phyloP scores from a whole-genome alignment of 1,284 basidiomycete species.

The Puccinia coronata region DNA sequence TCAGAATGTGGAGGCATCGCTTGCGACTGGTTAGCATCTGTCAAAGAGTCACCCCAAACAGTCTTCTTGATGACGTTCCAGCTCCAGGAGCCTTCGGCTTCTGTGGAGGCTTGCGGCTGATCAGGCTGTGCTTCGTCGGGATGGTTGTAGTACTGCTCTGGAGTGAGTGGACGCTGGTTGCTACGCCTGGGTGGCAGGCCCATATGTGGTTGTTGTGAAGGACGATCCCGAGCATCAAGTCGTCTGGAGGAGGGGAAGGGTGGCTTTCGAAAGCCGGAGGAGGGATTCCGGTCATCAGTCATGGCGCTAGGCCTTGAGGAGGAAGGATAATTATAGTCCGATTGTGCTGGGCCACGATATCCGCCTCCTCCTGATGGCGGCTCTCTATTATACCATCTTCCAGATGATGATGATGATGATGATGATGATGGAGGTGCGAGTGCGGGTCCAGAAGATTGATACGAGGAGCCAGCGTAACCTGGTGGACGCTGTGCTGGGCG shows the following conservation, averaged over 20 bases:
- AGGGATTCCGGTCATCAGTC: not conserved
- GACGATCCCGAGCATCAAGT: not conserved
- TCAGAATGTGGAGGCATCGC: not conserved
- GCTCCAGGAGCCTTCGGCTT: constrained; percentile 32
- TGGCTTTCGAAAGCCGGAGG: not conserved
- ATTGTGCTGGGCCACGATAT: not conserved
- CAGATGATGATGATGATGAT: not conserved
- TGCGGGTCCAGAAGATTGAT: not conserved
- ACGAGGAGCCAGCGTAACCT: constrained; percentile 9
- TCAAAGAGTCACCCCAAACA: constrained; percentile 37
- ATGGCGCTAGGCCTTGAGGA: constrained; percentile 17
- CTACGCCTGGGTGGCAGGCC: constrained; percentile 10
- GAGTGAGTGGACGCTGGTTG: constrained; percentile 1
- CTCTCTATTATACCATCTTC: constrained; percentile 12
- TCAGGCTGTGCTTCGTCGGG: not conserved
- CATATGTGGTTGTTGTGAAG: not conserved
- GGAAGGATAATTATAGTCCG: constrained; percentile 12
- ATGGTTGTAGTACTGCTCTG: not conserved
- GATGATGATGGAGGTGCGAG: too few relatives aligned
- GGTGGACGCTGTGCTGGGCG: constrained; percentile 14
- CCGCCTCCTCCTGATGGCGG: not conserved
- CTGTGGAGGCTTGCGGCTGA: not conserved
- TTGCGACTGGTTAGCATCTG: constrained; percentile 9
- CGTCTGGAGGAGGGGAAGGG: too few relatives aligned
- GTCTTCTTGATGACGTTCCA: constrained; percentile 46